Conservation (phyloP, 305 asterid species). For the Solanum hybrid region DNA sequence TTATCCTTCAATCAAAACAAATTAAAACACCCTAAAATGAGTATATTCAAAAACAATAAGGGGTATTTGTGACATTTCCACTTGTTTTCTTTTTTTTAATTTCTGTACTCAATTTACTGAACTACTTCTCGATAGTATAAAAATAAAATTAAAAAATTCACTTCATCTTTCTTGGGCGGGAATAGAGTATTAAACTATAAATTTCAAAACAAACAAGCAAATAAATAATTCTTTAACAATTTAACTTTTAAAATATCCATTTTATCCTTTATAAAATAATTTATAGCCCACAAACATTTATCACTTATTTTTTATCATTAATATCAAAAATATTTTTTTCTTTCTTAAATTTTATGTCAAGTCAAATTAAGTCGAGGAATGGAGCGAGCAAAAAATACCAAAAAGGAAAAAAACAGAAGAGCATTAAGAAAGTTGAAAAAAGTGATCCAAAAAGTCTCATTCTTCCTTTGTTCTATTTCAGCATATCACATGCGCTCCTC, state of each 20-base stretch:
- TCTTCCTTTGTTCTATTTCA: slow-evolving; percentile 2
- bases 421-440: background rate
- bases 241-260: no score
- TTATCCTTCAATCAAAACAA: background rate
- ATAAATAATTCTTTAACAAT: background rate
- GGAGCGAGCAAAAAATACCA: no score
- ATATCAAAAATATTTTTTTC: fast-evolving
- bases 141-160: background rate
- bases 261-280: no score
- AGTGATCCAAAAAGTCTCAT: background rate
- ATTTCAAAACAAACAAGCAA: background rate
- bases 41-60: background rate
- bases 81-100: background rate
- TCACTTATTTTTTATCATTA: background rate
- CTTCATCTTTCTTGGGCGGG: background rate
- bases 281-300: no score
- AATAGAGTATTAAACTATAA: background rate
- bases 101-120: background rate
- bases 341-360: no score
- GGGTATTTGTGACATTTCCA: background rate
- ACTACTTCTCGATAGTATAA: background rate
- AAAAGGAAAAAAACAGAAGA: background rate
- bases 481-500: slow-evolving; percentile 8
- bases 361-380: no score
- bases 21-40: background rate